Evolutionary conservation across 768 basidiomycete genomes (phyloP).

Genomic region (Porphyrellus cyaneotinctus): DNA sequence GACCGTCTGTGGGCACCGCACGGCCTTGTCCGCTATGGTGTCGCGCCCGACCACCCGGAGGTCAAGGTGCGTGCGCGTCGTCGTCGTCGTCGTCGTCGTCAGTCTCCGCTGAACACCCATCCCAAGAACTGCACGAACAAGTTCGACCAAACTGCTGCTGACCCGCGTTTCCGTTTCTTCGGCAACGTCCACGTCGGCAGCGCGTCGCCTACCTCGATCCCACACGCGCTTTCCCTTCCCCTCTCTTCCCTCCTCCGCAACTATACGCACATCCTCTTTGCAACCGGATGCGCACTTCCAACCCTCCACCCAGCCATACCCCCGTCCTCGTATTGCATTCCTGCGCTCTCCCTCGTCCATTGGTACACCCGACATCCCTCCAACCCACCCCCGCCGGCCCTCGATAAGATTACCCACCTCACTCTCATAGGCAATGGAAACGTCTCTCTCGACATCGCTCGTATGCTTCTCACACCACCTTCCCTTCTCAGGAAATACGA

Average conservation of each 20-base stretch:
- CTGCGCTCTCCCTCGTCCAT: conserved; percentile 83
- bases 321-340: conserved; percentile 48
- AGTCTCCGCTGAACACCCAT: not conserved
- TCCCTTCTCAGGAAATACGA: conserved; percentile 66
- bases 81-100: not conserved
- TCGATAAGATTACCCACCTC: conserved; percentile 65
- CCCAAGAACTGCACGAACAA: conserved; percentile 94
- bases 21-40: conserved; percentile 92
- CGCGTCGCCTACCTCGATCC: conserved; percentile 38
- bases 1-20: conserved; percentile 94
- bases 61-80: conserved; percentile 61
- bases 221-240: conserved; percentile 54
- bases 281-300: conserved; percentile 78
- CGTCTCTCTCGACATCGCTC: conserved; percentile 88
- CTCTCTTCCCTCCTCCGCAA: conserved; percentile 56
- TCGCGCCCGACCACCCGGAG: conserved; percentile 97
- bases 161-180: conserved; percentile 82
- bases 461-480: conserved; percentile 77
- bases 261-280: conserved; percentile 85
- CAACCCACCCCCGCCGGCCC: conserved; percentile 52
- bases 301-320: conserved; percentile 52
- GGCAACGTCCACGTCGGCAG: conserved; percentile 74
- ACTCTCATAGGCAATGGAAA: conserved; percentile 93
- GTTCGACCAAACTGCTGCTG: conserved; percentile 78
- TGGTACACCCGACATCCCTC: conserved; percentile 97